A percentile compares a stretch with the other conserved stretches of the same genome.
Evolutionary conservation across 164 flowering plant species (phyloP).

Genomic region (Echeveria elegans): DNA sequence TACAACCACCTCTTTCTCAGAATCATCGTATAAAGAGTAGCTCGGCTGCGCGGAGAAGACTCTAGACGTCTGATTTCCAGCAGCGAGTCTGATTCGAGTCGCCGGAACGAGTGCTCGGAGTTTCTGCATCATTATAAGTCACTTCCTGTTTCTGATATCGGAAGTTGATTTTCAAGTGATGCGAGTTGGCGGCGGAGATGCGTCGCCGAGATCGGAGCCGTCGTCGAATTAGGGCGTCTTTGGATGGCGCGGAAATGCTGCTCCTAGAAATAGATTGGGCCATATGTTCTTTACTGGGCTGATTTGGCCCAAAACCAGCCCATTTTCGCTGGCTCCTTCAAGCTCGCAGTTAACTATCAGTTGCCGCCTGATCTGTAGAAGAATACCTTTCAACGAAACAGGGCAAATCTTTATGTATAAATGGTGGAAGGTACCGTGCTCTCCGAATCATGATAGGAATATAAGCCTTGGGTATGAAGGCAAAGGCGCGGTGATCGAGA

Average conservation of each 20-base stretch:
- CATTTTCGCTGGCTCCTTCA: too few species aligned
- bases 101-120: background rate
- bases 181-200: background rate
- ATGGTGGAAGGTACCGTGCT: slow-evolving; percentile 2
- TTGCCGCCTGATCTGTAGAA: too few species aligned
- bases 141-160: too few species aligned
- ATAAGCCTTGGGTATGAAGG: slow-evolving; percentile 6
- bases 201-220: slow-evolving; percentile 3
- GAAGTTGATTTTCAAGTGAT: background rate
- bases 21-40: background rate
- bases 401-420: slow-evolving; percentile 3
- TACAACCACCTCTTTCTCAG: slow-evolving; percentile 5
- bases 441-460: slow-evolving; percentile 4
- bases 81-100: too few species aligned
- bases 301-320: background rate
- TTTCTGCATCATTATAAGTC: background rate
- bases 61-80: too few species aligned
- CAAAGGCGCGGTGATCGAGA: background rate
- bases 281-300: too few species aligned
- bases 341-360: too few species aligned
- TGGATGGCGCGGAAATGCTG: slow-evolving; percentile 6
- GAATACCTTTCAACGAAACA: background rate
- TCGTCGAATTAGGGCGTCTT: background rate
- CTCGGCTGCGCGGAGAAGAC: too few species aligned
- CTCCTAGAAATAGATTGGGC: too few species aligned